Evolutionary conservation across 805 yeast genomes (phyloP).

Genomic region (Cephaloascus albidus): DNA sequence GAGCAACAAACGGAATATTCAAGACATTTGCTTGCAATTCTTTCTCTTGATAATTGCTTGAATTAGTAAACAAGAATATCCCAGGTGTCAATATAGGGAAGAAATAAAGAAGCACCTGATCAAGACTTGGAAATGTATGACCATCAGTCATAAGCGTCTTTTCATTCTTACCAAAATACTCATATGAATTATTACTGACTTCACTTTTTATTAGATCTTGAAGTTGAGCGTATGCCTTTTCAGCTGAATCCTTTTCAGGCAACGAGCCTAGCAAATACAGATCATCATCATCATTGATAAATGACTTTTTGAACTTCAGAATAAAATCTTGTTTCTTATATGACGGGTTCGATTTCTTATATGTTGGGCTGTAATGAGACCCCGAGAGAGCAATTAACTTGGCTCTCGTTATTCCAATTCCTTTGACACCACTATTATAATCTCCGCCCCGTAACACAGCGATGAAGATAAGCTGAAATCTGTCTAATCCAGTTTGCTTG

Average conservation of each 20-base stretch:
- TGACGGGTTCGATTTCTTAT: slow-evolving; percentile 5
- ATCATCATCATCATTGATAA: slow-evolving; percentile 4
- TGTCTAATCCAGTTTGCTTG: slow-evolving; percentile 26
- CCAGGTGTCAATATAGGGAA: slow-evolving; percentile 21
- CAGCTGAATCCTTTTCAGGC: slow-evolving; percentile 1
- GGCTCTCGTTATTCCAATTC: slow-evolving; percentile 39
- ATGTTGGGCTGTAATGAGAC: slow-evolving; percentile 7
- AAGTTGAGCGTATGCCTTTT: slow-evolving; percentile 9
- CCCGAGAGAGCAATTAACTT: slow-evolving; percentile 23
- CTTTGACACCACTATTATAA: slow-evolving; percentile 42
- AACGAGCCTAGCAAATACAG: background rate
- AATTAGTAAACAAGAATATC: background rate
- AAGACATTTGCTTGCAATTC: no score
- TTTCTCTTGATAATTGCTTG: background rate
- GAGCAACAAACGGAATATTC: background rate
- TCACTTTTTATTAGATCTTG: slow-evolving; percentile 13
- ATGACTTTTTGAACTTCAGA: slow-evolving; percentile 12
- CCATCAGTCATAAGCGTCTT: slow-evolving; percentile 9
- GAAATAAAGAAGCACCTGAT: slow-evolving; percentile 26
- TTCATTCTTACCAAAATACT: slow-evolving; percentile 29
- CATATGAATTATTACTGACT: slow-evolving; percentile 14
- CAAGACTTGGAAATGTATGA: slow-evolving; percentile 26
- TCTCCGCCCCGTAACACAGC: slow-evolving; percentile 58
- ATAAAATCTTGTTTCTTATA: slow-evolving; percentile 18
- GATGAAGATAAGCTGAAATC: slow-evolving; percentile 34